These are phyloP conservation scores for Raphanus raphanistrum DNA, from an alignment of 345 rosid genomes.

Conservation along the genomic window DNA sequence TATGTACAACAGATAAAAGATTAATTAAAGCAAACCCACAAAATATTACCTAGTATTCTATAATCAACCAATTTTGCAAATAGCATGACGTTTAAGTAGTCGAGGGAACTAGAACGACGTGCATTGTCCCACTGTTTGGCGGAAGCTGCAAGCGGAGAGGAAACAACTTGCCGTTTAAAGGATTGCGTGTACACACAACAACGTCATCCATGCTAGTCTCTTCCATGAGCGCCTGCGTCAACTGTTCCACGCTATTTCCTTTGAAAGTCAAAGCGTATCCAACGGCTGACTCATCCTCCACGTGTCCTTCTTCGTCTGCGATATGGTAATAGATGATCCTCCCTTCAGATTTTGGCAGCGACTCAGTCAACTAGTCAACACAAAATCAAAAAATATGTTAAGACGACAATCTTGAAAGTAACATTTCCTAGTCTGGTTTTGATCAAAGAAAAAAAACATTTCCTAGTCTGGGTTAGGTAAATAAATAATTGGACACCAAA, in stretches of 20 bases:
- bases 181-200: constrained; percentile 81
- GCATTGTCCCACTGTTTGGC: constrained; percentile 73
- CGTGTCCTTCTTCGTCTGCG: background rate
- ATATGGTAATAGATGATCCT: background rate
- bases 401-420: constrained; percentile 12
- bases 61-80: background rate
- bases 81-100: constrained; percentile 35
- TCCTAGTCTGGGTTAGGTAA: no score
- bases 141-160: constrained; percentile 95
- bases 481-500: background rate
- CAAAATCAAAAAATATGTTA: constrained; percentile 20
- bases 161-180: constrained; percentile 72
- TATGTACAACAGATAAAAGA: constrained; percentile 20
- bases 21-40: background rate
- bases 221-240: constrained; percentile 68
- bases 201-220: constrained; percentile 64
- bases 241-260: constrained; percentile 46
- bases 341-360: constrained; percentile 68
- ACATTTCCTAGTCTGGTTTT: background rate
- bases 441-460: no score
- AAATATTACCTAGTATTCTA: background rate
- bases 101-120: constrained; percentile 66
- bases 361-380: constrained; percentile 26
- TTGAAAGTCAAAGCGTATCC: background rate
- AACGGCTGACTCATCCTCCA: background rate